A percentile compares a stretch with the other conserved stretches of the same genome.
These are phyloP conservation scores for Echinosophora koreensis DNA, from an alignment of 306 rosid genomes.

Conservation along the genomic window DNA sequence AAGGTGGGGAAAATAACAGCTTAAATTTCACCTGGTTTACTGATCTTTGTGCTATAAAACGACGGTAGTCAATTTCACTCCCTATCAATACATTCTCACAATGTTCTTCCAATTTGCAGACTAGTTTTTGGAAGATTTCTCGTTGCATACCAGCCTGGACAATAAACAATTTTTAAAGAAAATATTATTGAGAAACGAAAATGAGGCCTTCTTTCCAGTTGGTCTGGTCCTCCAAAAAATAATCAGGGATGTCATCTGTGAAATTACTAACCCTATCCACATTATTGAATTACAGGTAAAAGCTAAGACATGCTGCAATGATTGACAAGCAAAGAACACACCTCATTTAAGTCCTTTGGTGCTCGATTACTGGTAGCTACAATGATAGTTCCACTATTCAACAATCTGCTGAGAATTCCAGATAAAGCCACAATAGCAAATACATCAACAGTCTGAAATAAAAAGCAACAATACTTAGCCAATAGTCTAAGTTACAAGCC, in stretches of 20 bases:
- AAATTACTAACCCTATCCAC: constrained; percentile 12
- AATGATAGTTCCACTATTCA: constrained; percentile 88
- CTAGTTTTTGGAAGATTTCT: constrained; percentile 76
- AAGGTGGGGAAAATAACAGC: constrained; percentile 33
- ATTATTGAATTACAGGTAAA: constrained; percentile 18
- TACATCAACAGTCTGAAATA: constrained; percentile 98
- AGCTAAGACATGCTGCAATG: constrained; percentile 7
- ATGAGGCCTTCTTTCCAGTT: constrained; percentile 20
- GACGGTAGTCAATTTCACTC: constrained; percentile 93
- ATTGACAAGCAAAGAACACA: constrained; percentile 40
- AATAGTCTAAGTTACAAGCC: constrained; percentile 36
- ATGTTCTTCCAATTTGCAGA: constrained; percentile 76
- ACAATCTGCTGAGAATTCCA: constrained; percentile 96
- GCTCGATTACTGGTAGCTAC: constrained; percentile 98
- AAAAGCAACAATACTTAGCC: constrained; percentile 52
- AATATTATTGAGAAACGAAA: background rate
- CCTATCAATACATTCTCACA: constrained; percentile 78
- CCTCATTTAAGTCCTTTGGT: constrained; percentile 91
- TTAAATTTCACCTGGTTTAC: constrained; percentile 60
- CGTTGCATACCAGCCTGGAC: constrained; percentile 90
- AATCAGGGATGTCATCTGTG: constrained; percentile 31
- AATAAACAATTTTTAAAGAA: constrained; percentile 16
- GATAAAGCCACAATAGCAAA: constrained; percentile 99
- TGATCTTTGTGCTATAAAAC: constrained; percentile 77
- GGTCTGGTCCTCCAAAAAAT: constrained; percentile 37